Base-by-base conservation (phyloP, 805 yeast genomes). In the Ogataea degrootiae region DNA sequence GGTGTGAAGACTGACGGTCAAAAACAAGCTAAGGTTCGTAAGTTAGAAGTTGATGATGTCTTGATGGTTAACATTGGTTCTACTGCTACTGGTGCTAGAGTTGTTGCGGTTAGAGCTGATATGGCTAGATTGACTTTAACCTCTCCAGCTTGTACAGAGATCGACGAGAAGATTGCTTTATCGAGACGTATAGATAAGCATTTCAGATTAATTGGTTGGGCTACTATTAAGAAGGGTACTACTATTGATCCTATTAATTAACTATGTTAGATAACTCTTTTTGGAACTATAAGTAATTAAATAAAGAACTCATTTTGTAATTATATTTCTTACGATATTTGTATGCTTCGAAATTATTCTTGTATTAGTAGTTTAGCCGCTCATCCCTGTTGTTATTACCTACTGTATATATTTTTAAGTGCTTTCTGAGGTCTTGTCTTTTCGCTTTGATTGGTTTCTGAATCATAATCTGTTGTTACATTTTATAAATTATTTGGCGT, bases 201-300 rank as follows among this genome's bases (percentile, higher is more conserved):
- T 72, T 94, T 97, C 96, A 94, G 99, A 80, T 79, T 94, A 69
- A 94, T 94, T 74, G 99, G 99, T 62, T 94, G 99, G 99, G 99
- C 99, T 60, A 90, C 96, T 44, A 92, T 91, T 68, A 87, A 87
- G 73, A 89, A 87, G 73, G 97, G 97, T 72, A 85, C 91, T 51
- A 84, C 91, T 48, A 78, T 87, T 67, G 95, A 87, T 65, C 94
- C 94, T 59, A 72, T 82, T 60, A 76, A 76, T 60, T 76, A 66
- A 56, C 38, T 16, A 16, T 23, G 23, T 26, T 26, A 26, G 12
- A 6, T 26, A 26, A 26, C 31, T 26, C 31, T 26, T 26, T 26
- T 26, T 26, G 31, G 31, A 26, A 26, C 31, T 26, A 26, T 26
- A 26, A 26, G 4, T 26, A 26, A 26, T 26, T 26, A 26, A 26